phyloP scores from a whole-genome alignment of 164 flowering plant genomes.

The Berberis thunbergii region DNA sequence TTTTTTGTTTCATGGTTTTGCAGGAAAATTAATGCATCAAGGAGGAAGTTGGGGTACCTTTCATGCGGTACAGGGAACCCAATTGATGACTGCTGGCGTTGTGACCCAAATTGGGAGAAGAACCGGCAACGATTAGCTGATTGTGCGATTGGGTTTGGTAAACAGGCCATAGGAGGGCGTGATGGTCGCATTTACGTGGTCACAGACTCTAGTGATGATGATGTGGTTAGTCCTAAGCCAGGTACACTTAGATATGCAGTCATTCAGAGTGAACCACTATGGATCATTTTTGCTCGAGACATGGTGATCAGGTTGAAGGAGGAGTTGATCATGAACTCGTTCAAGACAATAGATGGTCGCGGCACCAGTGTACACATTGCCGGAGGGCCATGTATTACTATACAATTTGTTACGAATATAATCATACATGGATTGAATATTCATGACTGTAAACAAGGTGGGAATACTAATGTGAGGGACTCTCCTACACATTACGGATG shows the following conservation, averaged over 20 bases:
- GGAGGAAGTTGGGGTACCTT: conserved; percentile 55
- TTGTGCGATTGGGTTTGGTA: conserved; percentile 83
- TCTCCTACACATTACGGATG: conserved; percentile 66
- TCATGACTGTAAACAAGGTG: conserved; percentile 79
- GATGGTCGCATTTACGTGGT: conserved; percentile 66
- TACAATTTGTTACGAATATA: conserved; percentile 71
- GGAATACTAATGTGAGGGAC: conserved; percentile 61
- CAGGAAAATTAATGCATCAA: conserved; percentile 47
- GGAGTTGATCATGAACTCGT: conserved; percentile 75
- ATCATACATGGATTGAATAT: conserved; percentile 70
- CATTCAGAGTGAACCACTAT: conserved; percentile 68
- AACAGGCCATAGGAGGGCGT: conserved; percentile 64
- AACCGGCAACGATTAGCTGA: conserved; percentile 70
- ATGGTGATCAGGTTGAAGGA: conserved; percentile 69
- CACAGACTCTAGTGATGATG: conserved; percentile 55
- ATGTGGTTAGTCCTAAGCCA: conserved; percentile 62
- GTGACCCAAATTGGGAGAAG: conserved; percentile 72
- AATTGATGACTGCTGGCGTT: conserved; percentile 89
- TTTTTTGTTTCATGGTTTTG: conserved; percentile 1
- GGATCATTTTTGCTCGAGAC: conserved; percentile 69
- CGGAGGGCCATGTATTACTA: conserved; percentile 77
- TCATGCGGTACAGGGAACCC: conserved; percentile 78
- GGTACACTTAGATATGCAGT: conserved; percentile 74
- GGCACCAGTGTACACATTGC: conserved; percentile 84
- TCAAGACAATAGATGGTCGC: conserved; percentile 74